Evolutionary conservation across 164 flowering plant genomes (phyloP), one percentile per base, ranked within the genome.

Genomic region (Sedum album): DNA sequence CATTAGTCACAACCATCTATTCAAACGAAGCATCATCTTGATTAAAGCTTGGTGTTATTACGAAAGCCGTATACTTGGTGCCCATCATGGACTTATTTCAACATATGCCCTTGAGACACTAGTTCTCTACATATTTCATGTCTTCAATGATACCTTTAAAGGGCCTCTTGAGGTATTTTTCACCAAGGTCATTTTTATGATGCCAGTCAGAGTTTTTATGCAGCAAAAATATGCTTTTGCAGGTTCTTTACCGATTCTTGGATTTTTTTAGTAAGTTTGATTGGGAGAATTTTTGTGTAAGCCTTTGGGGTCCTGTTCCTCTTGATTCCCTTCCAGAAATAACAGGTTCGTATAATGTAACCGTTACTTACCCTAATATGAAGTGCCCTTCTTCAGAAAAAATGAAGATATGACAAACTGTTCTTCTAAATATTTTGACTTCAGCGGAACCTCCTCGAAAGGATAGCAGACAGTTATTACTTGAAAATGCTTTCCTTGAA

Each of bases 21-120:
- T 93, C 79, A 93, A 93, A 79, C 89, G 94, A 23, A 93, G 98
- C 75, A 84, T 93, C 74, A 91, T 93, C 79, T 70, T 93, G 79
- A 91, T 93, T 66, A 93, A 93, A 73, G 97, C 98, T 1, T 93
- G 98, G 98, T 93, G 98, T 72, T 93, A 93, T 68, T 93, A 93
- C 74, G 98, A 93, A 76, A 93, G 98, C 73, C 96, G 97, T 28
- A 89, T 91, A 74, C 74, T 93, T 79, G 98, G 98, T 73, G 98
- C 98, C 80, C 97, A 89, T 74, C 98, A 93, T 76, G 96, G 97
- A 6, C 90, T 93, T 73, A 91, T 93, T 28, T 93, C 98, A 2
- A 93, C 98, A 49, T 93, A 93, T 79, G 98, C 97, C 21, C 69
- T 93, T 72, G 97, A 93, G 79, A 91, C 93, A 20, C 77, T 93